Percentiles rank a stretch among this genome's conserved stretches.
Conservation (phyloP, 164 flowering plant genomes). For the Santalum album region DNA sequence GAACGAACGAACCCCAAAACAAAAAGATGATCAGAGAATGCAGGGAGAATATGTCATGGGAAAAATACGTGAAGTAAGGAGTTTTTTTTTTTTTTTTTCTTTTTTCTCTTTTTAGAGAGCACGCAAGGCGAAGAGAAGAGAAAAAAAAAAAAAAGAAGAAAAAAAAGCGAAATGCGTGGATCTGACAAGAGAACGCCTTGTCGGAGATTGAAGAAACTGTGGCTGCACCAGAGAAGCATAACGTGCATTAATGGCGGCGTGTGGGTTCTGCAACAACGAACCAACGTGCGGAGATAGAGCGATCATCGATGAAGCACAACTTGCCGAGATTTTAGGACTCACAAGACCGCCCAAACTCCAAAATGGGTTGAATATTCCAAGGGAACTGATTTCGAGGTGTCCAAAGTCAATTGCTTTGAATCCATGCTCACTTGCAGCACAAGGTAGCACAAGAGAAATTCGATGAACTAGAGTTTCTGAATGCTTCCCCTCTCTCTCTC, state of each 20-base stretch:
- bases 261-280: no score
- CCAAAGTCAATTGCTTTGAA: slow-evolving; percentile 17
- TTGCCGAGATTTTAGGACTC: slow-evolving; percentile 7
- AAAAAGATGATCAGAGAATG: neutral
- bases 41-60: neutral
- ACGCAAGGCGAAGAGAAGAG: no score
- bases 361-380: neutral
- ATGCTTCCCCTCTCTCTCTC: no score
- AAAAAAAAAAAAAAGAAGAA: no score
- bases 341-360: neutral
- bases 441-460: neutral
- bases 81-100: neutral
- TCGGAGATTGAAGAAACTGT: neutral
- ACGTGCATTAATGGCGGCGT: no score
- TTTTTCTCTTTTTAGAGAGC: neutral
- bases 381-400: slow-evolving; percentile 14
- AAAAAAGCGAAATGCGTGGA: slow-evolving; percentile 14
- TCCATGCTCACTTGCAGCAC: slow-evolving; percentile 3
- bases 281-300: neutral
- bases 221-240: neutral
- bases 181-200: slow-evolving; percentile 4
- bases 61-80: neutral
- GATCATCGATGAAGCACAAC: neutral
- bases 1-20: no score
- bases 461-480: neutral